Conservation (phyloP, 345 rosid genomes). For the Conringia planisiliqua region DNA sequence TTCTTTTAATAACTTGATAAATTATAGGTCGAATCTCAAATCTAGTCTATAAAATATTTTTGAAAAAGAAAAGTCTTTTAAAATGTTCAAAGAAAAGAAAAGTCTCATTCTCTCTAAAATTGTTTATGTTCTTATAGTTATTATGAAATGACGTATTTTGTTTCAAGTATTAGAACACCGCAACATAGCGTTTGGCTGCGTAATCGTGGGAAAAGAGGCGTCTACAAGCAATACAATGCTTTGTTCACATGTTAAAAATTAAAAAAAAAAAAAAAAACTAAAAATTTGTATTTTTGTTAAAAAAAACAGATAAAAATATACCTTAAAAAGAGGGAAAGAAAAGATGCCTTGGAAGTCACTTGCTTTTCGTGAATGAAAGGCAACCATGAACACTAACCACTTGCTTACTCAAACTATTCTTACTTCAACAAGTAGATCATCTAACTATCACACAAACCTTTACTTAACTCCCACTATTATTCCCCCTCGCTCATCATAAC, state of each 20-base stretch:
- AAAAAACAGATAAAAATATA: background rate
- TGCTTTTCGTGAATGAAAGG: constrained; percentile 93
- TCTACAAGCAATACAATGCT: constrained; percentile 36
- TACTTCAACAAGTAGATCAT: constrained; percentile 59
- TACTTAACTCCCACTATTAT: constrained; percentile 37
- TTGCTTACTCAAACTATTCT: constrained; percentile 80
- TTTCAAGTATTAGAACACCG: constrained; percentile 1
- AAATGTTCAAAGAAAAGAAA: background rate
- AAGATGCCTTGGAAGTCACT: constrained; percentile 59
- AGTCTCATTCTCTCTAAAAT: background rate
- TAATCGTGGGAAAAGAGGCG: constrained; percentile 16
- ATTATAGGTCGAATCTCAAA: background rate
- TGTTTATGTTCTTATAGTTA: background rate
- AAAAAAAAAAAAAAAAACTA: background rate
- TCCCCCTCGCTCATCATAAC: constrained; percentile 10
- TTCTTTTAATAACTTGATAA: background rate
- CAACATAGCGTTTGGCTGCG: background rate
- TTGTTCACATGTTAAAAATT: constrained; percentile 37
- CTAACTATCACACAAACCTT: constrained; percentile 37
- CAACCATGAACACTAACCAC: constrained; percentile 86
- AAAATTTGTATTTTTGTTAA: background rate
- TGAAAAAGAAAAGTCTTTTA: background rate
- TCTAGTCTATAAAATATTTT: background rate
- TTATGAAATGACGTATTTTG: background rate
- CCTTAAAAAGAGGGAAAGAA: constrained; percentile 32